phyloP scores from a whole-genome alignment of 2,329 filamentous ascomycete species.

The Stachybotrys chlorohalonatus region DNA sequence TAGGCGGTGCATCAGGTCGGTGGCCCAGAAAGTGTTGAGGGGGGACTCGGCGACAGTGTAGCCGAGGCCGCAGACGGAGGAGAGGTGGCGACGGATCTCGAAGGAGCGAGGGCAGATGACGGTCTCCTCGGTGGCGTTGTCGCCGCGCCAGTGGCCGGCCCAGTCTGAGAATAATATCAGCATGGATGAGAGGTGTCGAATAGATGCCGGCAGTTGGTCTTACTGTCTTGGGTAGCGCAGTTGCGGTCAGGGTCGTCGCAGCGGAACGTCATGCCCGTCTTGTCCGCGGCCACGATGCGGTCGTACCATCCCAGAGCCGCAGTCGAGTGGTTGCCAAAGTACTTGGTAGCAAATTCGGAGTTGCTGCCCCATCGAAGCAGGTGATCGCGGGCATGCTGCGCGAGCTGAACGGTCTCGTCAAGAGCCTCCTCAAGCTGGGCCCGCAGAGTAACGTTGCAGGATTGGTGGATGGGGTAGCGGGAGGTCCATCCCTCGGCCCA shows the following conservation, averaged over 20 bases:
- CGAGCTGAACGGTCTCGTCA: constrained; percentile 47
- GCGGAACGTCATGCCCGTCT: constrained; percentile 49
- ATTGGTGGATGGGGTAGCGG: constrained; percentile 47
- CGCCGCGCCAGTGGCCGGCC: constrained; percentile 60
- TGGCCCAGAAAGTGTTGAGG: constrained; percentile 55
- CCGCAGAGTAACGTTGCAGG: constrained; percentile 55
- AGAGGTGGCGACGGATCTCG: constrained; percentile 44
- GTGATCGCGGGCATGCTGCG: constrained; percentile 53
- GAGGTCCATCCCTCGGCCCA: constrained; percentile 23
- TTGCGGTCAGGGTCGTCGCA: constrained; percentile 62
- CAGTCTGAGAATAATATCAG: constrained; percentile 33
- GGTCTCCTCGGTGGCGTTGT: constrained; percentile 56
- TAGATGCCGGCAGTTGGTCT: constrained; percentile 1
- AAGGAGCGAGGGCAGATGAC: constrained; percentile 61
- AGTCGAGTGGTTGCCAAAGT: constrained; percentile 54
- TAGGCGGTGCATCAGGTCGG: constrained; percentile 58
- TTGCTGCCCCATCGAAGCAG: constrained; percentile 47
- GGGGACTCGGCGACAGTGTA: constrained; percentile 49
- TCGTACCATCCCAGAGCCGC: constrained; percentile 55
- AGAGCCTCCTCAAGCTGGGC: constrained; percentile 47
- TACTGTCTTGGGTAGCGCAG: constrained; percentile 40
- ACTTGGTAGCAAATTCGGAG: constrained; percentile 53
- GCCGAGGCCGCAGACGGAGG: constrained; percentile 51
- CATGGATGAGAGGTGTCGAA: neutral
- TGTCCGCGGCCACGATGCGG: constrained; percentile 48